Base-by-base conservation (phyloP, 2,329 filamentous ascomycete species). In the Venturia oleaginea region DNA sequence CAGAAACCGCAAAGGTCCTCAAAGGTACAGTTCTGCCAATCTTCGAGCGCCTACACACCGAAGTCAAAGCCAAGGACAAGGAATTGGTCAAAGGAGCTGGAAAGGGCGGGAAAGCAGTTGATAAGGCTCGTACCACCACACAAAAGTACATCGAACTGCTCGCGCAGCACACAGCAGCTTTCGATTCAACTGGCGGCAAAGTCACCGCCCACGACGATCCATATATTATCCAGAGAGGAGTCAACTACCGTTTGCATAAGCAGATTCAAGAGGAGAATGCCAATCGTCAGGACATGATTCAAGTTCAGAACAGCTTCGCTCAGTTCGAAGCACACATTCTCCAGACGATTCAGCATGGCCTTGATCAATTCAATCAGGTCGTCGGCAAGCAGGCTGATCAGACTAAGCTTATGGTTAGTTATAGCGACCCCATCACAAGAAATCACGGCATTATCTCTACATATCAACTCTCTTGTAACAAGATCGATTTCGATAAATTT, bases 91-190 rank as follows among this genome's bases (percentile, higher is more conserved):
- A 86, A 67, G 92, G 93, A 10, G 91, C 90, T 27, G 84, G 86
- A 67, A 96, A 95, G 80, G 85, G 87, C 19, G 86, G 90, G 69
- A 99, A 97, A 79, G 86, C 91, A 61, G 92, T 99, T 27, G 91
- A 96, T 67, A 97, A 96, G 80, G 87, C 91, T 10, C 89, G 93
- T 66, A 86, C 86, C 70, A 80, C 79, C 7, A 97, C 93, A 0
- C 93, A 99, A 79, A 97, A 96, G 80, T 91, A 97, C 70, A 96
- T 99, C 67, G 93, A 99, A 78, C 83, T 96, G 30, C 86, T 99
- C 1, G 92, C 91, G 46, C 89, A 94, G 77, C 86, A 96, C 71
- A 86, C 91, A 0, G 91, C 92, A 11, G 78, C 84, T 2, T 95
- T 87, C 71, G 91, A 95, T 69, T 88, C 91, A 1, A 82, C 84